A percentile compares a stretch with the other conserved stretches of the same genome.
Evolutionary conservation across 331 rosid species (phyloP).

Genomic region (Arachis monticola): DNA sequence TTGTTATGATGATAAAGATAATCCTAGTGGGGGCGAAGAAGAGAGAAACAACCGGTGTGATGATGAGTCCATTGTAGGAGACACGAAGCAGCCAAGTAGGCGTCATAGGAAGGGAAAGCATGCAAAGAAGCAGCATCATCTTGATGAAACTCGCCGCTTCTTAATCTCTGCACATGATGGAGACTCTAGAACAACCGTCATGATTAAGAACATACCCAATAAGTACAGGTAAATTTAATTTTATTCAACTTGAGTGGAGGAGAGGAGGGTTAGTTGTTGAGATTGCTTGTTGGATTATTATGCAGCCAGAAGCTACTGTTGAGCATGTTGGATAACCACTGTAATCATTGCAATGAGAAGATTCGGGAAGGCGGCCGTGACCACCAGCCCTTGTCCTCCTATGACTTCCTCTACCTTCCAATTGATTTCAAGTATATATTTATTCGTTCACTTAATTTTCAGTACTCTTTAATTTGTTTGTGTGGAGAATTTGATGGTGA

Average conservation of each 20-base stretch:
- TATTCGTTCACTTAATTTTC: not conserved
- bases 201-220: constrained; percentile 88
- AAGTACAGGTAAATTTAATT: constrained; percentile 64
- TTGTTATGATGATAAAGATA: not conserved
- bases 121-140: constrained; percentile 42
- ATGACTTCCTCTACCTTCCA: constrained; percentile 77
- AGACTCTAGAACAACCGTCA: constrained; percentile 69
- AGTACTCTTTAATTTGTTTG: not conserved
- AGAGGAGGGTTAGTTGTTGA: not conserved
- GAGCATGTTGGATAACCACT: constrained; percentile 88
- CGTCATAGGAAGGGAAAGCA: constrained; percentile 55
- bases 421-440: constrained; percentile 77
- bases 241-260: no score
- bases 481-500: no score
- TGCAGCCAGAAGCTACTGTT: constrained; percentile 73
- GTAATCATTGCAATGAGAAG: constrained; percentile 77
- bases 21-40: constrained; percentile 25
- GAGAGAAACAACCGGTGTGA: constrained; percentile 29
- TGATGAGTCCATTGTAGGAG: not conserved
- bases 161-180: constrained; percentile 44
- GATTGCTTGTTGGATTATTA: not conserved
- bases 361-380: constrained; percentile 41
- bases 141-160: constrained; percentile 48
- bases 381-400: constrained; percentile 63
- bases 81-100: constrained; percentile 29